Percentiles rank a stretch among this genome's conserved stretches.
These are phyloP conservation scores for Narthecium ossifragum DNA, from an alignment of 106 monocot genomes.

Conservation along the genomic window DNA sequence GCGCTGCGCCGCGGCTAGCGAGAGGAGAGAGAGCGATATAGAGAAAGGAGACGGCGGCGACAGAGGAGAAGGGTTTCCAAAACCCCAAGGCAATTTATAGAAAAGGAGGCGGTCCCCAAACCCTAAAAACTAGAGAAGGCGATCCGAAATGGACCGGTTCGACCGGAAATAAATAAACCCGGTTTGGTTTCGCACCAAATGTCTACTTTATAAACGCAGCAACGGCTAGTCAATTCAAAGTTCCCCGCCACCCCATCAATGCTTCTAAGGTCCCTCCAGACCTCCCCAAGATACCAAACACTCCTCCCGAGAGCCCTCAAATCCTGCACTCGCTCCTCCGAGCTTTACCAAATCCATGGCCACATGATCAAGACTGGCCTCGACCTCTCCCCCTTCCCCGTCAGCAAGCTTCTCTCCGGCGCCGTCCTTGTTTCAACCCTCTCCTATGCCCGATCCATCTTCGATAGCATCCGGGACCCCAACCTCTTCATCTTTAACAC, in stretches of 20 bases:
- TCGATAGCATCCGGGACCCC: constrained; percentile 16
- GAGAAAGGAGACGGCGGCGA: neutral
- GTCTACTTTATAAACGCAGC: too few species aligned
- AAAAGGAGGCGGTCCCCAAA: too few species aligned
- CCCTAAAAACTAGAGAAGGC: too few species aligned
- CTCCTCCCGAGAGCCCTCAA: neutral
- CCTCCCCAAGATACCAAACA: neutral
- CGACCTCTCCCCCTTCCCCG: constrained; percentile 23
- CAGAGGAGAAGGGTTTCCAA: neutral
- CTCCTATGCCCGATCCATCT: constrained; percentile 30
- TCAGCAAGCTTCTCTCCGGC: constrained; percentile 38
- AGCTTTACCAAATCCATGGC: constrained; percentile 33
- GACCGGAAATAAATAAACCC: too few species aligned
- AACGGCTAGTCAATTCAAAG: too few species aligned
- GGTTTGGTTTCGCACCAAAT: too few species aligned
- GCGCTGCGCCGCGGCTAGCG: neutral
- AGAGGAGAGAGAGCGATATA: neutral
- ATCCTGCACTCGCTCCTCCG: constrained; percentile 9
- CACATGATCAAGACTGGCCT: constrained; percentile 28
- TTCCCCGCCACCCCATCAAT: too few species aligned
- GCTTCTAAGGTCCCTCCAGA: too few species aligned
- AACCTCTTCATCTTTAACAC: constrained; percentile 37
- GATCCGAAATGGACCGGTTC: too few species aligned
- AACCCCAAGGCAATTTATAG: neutral
- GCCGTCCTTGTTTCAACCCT: constrained; percentile 17